Base-by-base conservation (phyloP, 2,329 filamentous ascomycete species). In the Polytolypa hystricis region DNA sequence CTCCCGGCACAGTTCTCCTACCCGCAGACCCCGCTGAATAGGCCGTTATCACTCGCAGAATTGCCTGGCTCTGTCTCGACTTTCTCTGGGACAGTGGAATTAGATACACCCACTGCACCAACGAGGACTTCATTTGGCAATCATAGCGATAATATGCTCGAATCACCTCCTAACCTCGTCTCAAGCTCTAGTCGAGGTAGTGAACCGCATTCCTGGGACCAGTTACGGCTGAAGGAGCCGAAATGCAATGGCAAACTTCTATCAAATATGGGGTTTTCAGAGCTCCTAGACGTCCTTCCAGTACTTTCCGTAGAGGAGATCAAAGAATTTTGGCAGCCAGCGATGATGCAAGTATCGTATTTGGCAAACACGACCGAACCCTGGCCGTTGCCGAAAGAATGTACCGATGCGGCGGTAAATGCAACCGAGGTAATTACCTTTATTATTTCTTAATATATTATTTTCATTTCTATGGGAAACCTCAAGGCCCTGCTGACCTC, bases 251-350 rank as follows among this genome's bases (percentile, higher is more conserved):
- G 32, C 19, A 43, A 26, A 26, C 8, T 11, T 7, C 30, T 41
- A 11, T 25, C 30, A 5, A 21, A 31, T 17, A 43, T 45, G 41
- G 20, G 30, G 10, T 41, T 41, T 30, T 30, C 41, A 10, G 43
- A 43, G 10, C 41, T 45, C 20, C 33, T 43, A 15, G 38, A 40
- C 9, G 29, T 30, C 8, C 31, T 43, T 10, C 41, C 43, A 5
- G 27, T 32, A 7, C 41, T 45, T 33, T 43, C 41, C 6, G 11
- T 34, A 16, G 34, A 31, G 9, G 41, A 42, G 26, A 41, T 45
- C n/a, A 39, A 32, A n/a, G n/a, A 29, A n/a, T 34, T 33, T 12
- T 45, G 42, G 42, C 19, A 31, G n/a, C 40, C 36, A 11, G 34
- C 37, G 27, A 41, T 45, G 16, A 16, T n/a, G n/a, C n/a, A n/a